A percentile compares a stretch with the other conserved stretches of the same genome.
Evolutionary conservation across 371 early-diverging fungal genomes (phyloP).

Genomic region (Mucor ambiguus): DNA sequence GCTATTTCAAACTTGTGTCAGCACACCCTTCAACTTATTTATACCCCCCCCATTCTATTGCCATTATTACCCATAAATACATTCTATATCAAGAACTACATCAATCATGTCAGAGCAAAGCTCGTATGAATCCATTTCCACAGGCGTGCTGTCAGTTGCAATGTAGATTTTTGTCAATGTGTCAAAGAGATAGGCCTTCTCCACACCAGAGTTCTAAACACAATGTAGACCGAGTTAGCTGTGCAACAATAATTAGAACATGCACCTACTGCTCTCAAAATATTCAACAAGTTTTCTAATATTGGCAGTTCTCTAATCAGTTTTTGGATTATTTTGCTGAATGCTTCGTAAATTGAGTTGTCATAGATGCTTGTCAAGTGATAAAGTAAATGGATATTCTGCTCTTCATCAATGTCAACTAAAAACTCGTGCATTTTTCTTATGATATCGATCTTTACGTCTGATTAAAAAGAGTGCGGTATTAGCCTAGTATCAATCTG

Average conservation of each 20-base stretch:
- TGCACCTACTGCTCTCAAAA: constrained; percentile 80
- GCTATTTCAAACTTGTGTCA: constrained; percentile 64
- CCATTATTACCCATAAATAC: constrained; percentile 90
- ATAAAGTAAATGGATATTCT: constrained; percentile 78
- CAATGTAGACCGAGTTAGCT: constrained; percentile 40
- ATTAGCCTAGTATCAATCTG: background rate
- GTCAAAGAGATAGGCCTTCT: constrained; percentile 96
- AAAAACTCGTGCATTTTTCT: constrained; percentile 86
- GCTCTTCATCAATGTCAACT: constrained; percentile 70
- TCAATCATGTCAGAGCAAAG: constrained; percentile 96
- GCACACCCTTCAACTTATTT: constrained; percentile 84
- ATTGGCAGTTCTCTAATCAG: constrained; percentile 87
- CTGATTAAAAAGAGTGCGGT: constrained; percentile 43
- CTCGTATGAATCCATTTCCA: constrained; percentile 91
- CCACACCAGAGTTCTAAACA: constrained; percentile 87
- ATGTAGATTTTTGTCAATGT: constrained; percentile 88
- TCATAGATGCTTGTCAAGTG: constrained; percentile 94
- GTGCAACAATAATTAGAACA: constrained; percentile 38
- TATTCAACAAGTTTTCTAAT: constrained; percentile 90
- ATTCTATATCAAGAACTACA: constrained; percentile 85
- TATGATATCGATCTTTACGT: constrained; percentile 91
- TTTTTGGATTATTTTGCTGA: constrained; percentile 93
- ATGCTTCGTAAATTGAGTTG: constrained; percentile 94
- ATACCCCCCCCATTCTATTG: constrained; percentile 88
- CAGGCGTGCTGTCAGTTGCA: constrained; percentile 94